Conservation (phyloP, 2,329 filamentous ascomycete genomes). For the Fusarium coffeatum region DNA sequence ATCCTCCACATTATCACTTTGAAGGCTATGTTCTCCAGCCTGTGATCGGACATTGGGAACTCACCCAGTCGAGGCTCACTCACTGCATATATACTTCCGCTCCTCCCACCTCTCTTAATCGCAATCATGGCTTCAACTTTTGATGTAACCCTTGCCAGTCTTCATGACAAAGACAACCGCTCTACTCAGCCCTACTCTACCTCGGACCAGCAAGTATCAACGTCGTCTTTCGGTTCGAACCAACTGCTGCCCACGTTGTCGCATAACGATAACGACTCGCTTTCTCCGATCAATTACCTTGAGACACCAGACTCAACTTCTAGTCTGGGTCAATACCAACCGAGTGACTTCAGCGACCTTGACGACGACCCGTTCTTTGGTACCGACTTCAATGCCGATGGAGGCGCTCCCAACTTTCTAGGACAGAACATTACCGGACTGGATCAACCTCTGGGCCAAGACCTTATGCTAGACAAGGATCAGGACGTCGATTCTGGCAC, state of each 20-base stretch:
- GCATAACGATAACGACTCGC: slow-evolving; percentile 49
- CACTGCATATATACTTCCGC: slow-evolving; percentile 52
- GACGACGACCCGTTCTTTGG: slow-evolving; percentile 65
- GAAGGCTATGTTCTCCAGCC: slow-evolving; percentile 50
- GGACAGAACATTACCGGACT: slow-evolving; percentile 49
- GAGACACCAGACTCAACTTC: slow-evolving; percentile 64
- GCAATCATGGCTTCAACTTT: slow-evolving; percentile 59
- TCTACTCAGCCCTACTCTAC: slow-evolving; percentile 46
- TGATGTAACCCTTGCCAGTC: slow-evolving; percentile 55
- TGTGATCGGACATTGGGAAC: slow-evolving; percentile 48
- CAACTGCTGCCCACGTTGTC: slow-evolving; percentile 60
- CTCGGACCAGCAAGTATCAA: slow-evolving; percentile 42
- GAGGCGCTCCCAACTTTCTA: slow-evolving; percentile 59
- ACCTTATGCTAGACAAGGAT: slow-evolving; percentile 31
- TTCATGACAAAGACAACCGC: slow-evolving; percentile 51
- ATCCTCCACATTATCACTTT: slow-evolving; percentile 29
- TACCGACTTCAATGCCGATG: slow-evolving; percentile 60
- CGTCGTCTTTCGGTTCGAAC: slow-evolving; percentile 52
- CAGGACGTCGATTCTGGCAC: slow-evolving; percentile 44
- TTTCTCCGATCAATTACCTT: slow-evolving; percentile 49
- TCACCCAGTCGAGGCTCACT: slow-evolving; percentile 40
- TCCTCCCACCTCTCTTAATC: slow-evolving; percentile 35
- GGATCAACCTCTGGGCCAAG: slow-evolving; percentile 36
- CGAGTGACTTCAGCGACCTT: slow-evolving; percentile 62
- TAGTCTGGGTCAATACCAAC: slow-evolving; percentile 60